Evolutionary conservation across 164 flowering plant genomes (phyloP).

Genomic region (Nymphaea colorata): DNA sequence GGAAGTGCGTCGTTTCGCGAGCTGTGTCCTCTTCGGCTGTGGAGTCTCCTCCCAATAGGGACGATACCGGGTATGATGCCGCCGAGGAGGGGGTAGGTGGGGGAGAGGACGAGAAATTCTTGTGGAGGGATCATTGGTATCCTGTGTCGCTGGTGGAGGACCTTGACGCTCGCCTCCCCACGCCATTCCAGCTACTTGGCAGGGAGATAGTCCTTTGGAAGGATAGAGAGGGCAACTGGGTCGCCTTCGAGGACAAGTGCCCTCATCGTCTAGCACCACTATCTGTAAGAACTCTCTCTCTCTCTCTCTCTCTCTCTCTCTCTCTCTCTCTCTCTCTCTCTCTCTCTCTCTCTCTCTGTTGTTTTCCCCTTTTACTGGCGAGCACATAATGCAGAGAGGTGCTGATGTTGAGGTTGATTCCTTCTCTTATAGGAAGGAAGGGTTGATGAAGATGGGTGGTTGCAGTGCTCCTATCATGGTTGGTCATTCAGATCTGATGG

Average conservation of each 20-base stretch:
- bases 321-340: neutral
- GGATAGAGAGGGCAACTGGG: constrained; percentile 50
- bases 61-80: neutral
- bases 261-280: constrained; percentile 96
- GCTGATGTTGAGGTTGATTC: neutral
- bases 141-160: constrained; percentile 90
- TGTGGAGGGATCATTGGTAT: constrained; percentile 96
- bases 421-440: constrained; percentile 59
- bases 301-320: neutral
- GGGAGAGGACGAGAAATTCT: constrained; percentile 27
- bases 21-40: neutral
- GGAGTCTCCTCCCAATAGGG: neutral
- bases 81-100: neutral
- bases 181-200: constrained; percentile 86
- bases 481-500: constrained; percentile 89
- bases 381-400: neutral
- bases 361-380: neutral
- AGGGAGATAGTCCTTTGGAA: constrained; percentile 89
- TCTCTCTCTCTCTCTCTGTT: neutral
- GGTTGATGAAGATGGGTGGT: constrained; percentile 78
- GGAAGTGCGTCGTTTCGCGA: neutral
- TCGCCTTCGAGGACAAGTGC: constrained; percentile 85
- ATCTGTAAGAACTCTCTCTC: constrained; percentile 34
- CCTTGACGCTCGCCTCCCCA: constrained; percentile 55
- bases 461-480: constrained; percentile 94